Conservation (phyloP, 176 grass and related monocot genomes). For the Musa acuminata region DNA sequence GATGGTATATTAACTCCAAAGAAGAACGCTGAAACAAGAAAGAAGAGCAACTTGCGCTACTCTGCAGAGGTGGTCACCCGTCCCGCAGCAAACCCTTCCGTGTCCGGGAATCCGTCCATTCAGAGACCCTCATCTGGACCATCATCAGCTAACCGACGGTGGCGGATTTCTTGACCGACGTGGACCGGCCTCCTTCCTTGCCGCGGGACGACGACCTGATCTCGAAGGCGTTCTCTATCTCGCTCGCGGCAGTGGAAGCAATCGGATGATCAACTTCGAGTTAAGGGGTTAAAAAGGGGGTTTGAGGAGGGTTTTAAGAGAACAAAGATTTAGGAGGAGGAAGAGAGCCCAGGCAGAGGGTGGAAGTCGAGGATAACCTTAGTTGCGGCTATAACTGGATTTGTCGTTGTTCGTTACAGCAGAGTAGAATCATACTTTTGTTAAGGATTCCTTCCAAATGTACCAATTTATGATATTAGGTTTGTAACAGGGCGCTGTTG, state of each 20-base stretch:
- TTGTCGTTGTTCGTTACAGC: too few species aligned
- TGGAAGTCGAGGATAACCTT: too few species aligned
- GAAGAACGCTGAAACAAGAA: background rate
- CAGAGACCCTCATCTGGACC: constrained; percentile 77
- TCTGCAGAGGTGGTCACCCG: constrained; percentile 36
- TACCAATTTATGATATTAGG: too few species aligned
- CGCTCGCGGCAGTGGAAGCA: constrained; percentile 60
- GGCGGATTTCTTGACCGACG: constrained; percentile 29
- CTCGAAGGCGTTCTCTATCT: constrained; percentile 93
- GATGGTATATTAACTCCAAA: background rate
- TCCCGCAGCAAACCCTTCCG: constrained; percentile 76
- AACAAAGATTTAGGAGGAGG: too few species aligned
- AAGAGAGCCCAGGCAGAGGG: too few species aligned
- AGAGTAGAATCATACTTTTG: too few species aligned
- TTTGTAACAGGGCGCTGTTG: too few species aligned
- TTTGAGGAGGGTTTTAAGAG: too few species aligned
- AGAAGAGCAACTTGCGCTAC: background rate
- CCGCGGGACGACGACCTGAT: constrained; percentile 51
- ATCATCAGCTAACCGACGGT: constrained; percentile 74
- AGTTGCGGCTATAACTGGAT: too few species aligned
- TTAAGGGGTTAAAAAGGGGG: too few species aligned
- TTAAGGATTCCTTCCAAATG: too few species aligned
- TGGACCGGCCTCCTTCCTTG: constrained; percentile 19
- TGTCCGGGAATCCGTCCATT: constrained; percentile 76
- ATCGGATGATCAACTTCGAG: too few species aligned